Evolutionary conservation across 352 stramenopile genomes (phyloP).

Genomic region (Globisporangium alternatum): DNA sequence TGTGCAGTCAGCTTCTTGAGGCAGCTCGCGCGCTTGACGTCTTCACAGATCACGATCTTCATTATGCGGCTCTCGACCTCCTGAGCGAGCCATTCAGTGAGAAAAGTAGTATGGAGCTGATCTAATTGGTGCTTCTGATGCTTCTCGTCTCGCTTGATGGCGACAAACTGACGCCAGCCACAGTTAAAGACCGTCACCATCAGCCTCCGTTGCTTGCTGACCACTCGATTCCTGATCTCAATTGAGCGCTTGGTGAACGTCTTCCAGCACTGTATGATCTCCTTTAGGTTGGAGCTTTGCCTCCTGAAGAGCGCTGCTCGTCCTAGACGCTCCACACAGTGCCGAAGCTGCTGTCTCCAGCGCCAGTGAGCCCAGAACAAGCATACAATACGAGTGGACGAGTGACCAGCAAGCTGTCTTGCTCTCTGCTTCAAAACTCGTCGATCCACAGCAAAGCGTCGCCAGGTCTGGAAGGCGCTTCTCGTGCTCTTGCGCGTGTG

Average conservation of each 20-base stretch:
- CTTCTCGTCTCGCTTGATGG: conserved; percentile 19
- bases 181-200: conserved; percentile 17
- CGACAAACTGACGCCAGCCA: conserved; percentile 22
- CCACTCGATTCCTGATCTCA: background rate
- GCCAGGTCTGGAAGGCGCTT: conserved; percentile 2
- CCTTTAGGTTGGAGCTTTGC: background rate
- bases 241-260: background rate
- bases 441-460: background rate
- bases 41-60: conserved; percentile 24
- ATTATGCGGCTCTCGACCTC: conserved; percentile 22
- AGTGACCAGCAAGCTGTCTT: background rate
- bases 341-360: background rate
- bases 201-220: background rate
- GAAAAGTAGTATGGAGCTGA: conserved; percentile 21
- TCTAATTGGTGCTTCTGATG: conserved; percentile 17
- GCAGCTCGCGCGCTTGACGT: conserved; percentile 16
- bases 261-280: background rate
- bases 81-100: conserved; percentile 27
- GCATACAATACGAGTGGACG: background rate
- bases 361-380: conserved; percentile 14
- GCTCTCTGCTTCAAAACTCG: background rate
- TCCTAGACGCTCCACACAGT: background rate
- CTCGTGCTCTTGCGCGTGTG: background rate
- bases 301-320: background rate
- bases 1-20: conserved; percentile 16